Evolutionary conservation across 306 rosid genomes (phyloP), one percentile per base, ranked within the genome.

Genomic region (Senna tora): DNA sequence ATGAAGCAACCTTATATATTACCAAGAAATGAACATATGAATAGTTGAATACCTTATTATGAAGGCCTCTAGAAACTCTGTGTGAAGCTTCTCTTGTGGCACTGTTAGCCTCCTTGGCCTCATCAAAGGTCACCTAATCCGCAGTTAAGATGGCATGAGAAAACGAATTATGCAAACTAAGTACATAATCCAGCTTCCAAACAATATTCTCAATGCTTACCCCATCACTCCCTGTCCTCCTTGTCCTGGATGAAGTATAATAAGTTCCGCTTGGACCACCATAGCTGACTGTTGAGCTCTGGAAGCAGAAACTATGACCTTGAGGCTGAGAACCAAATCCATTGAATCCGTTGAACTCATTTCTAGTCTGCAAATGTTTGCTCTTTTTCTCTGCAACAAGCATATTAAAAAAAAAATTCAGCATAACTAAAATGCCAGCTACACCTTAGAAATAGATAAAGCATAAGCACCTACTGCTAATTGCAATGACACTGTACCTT

Each of bases 161-260:
- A 69, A 68, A 1, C 67, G 28, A 33, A 66, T 13, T 8, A 69
- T 0, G 7, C 36, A 49, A 65, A 67, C 66, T 7, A 33, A 25
- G 21, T 55, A 52, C 38, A 38, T 19, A 5, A 21, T 51, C 47
- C 22, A 79, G 30, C 57, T 32, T 46, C 13, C 72, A 52, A 65
- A 33, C 56, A 34, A 41, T 4, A 49, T 68, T 68, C 54, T 68
- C 45, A 75, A 57, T 47, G 47, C 95, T 82, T 70, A 91, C 97
- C 22, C 98, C 96, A 78, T 94, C 97, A 86, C 90, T 91, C 45
- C 98, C 97, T 2, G 79, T 34, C 78, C 96, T 91, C 75, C 84
- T 87, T 20, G 83, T 80, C 76, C 66, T 79, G 16, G 98, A 89
- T 8, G 94, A 77, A 36, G 95, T 83, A 75, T 87, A 79, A 79